Base-by-base conservation (phyloP, 1,139 yeast species). In the Pneumocystis canis region DNA sequence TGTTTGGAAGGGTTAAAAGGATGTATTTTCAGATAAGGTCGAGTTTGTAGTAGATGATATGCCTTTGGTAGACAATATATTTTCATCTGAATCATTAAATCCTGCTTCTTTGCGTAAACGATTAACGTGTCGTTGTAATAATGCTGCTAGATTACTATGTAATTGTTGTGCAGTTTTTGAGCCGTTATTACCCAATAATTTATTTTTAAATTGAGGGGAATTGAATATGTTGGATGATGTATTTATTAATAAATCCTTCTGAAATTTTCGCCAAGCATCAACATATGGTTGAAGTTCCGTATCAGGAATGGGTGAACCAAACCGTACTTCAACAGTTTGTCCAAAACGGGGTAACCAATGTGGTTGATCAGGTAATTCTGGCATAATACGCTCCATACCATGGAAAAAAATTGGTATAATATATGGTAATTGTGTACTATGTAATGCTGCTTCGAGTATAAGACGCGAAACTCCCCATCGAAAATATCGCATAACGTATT, bases 391-490 rank as follows among this genome's bases (percentile, higher is more conserved):
- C 70, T 92, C 97, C 70, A 92, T 85, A 0, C 98, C 98, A 63
- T 83, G 81, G 3, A 89, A 77, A 70, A 85, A 92, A 31, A 92
- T 85, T 0, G 98, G 98, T n/a, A 92, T 82, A 25, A 92, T 82
- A 1, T 89, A 82, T 0, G 98, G 98, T 0, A 94, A 84, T 66
- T 7, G 63, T 9, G 18, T 4, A 3, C 64, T 58, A 16, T 59
- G 56, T 6, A 35, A 18, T 11, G 65, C 33, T n/a, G 68, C 59
- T 73, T 92, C 98, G 63, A 92, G 75, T 3, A 92, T 79, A 68
- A 90, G 73, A 68, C 98, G 79, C 2, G 96, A 81, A 0, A 89
- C 84, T 0, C 98, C 98, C 98, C 98, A 92, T 71, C 89, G 86
- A 78, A 92, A 92, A 73, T 88, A 92, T 66, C 97, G 78, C 90